These are phyloP conservation scores for Xylariaceae sp. DNA, from an alignment of 2,329 filamentous ascomycete species.

Conservation along the genomic window DNA sequence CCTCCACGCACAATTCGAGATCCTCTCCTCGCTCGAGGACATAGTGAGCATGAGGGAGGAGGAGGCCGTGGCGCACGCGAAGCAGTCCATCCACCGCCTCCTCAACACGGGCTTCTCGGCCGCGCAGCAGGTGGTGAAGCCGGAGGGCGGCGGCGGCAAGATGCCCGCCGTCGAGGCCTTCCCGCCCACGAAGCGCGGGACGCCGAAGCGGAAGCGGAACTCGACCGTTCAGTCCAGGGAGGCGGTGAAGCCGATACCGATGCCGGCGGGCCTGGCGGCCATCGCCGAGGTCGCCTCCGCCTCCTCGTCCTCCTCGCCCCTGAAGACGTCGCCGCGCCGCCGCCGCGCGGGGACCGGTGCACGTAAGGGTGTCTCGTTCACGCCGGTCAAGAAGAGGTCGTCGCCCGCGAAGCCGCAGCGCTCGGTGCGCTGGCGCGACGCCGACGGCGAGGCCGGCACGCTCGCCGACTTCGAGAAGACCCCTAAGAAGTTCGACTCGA, in stretches of 20 bases:
- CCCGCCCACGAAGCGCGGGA: slow-evolving; percentile 63
- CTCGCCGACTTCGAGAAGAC: slow-evolving; percentile 90
- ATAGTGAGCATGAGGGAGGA: slow-evolving; percentile 76
- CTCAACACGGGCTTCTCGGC: slow-evolving; percentile 68
- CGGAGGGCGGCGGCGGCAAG: slow-evolving; percentile 62
- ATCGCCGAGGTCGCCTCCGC: slow-evolving; percentile 17
- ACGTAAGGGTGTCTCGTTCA: slow-evolving; percentile 71
- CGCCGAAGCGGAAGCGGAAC: slow-evolving; percentile 65
- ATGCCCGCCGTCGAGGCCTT: slow-evolving; percentile 54
- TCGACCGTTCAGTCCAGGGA: slow-evolving; percentile 28
- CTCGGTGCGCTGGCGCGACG: slow-evolving; percentile 85
- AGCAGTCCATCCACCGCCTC: slow-evolving; percentile 67
- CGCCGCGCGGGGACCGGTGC: slow-evolving; percentile 59
- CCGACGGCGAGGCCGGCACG: slow-evolving; percentile 72
- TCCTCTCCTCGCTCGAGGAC: slow-evolving; percentile 72
- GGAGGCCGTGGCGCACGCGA: slow-evolving; percentile 74
- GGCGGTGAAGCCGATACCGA: slow-evolving; percentile 35
- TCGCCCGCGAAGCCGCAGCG: slow-evolving; percentile 62
- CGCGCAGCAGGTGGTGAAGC: slow-evolving; percentile 79
- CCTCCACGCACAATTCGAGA: slow-evolving; percentile 86
- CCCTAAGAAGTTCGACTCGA: slow-evolving; percentile 59
- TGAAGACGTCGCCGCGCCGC: slow-evolving; percentile 74
- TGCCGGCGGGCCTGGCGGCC: slow-evolving; percentile 33
- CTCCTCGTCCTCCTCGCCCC: slow-evolving; percentile 50
- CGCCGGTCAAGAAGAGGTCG: slow-evolving; percentile 70